Evolutionary conservation across 495 filamentous ascomycete species (phyloP), one percentile per base, ranked within the genome.

Genomic region (Bacidia gigantensis): DNA sequence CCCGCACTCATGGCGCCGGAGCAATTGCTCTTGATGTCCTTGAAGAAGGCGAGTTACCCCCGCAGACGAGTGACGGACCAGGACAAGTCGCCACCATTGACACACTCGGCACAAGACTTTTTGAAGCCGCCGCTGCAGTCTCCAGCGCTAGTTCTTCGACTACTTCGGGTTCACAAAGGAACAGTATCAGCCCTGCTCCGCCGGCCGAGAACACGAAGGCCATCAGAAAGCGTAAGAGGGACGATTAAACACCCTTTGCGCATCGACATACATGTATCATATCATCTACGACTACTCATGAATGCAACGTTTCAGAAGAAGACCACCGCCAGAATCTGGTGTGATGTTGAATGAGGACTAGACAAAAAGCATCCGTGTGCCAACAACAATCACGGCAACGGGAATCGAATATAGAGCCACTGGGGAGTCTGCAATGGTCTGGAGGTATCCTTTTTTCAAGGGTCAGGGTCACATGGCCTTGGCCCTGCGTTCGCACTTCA

Each of bases 11-110:
- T 60, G 93, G 87, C 43, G 81, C 80, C 47, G 87, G 87, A 42
- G 85, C 90, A 51, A 84, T 96, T 56, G 80, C 89, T 51, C 86
- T 97, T 86, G 82, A 84, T 54, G 74, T 96, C 53, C 70, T 94
- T 39, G 85, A 95, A 50, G 66, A 76, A 48, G 72, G 75, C 17
- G 82, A 84, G 32, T 64, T 72, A 3, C 60, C 72, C 48, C 60
- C 72, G 55, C 60, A 64, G 51, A 59, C 64, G 17, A 60, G 64
- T 2, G 64, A 61, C 25, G 64, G 68, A 10, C 64, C 71, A 20
- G 76, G 75, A 49, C 76, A 80, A 48, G 70, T 69, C 20, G 7
- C 14, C 14, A 83, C 87, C 47, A 75, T 80, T 44, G 72, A 70
- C 54, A 68, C 71, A 17, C 69, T 86, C n/a, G 82, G 85, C 45